A percentile compares a stretch with the other conserved stretches of the same genome.
phyloP scores from a whole-genome alignment of 108 stramenopile genomes.

The Asterionellopsis glacialis region DNA sequence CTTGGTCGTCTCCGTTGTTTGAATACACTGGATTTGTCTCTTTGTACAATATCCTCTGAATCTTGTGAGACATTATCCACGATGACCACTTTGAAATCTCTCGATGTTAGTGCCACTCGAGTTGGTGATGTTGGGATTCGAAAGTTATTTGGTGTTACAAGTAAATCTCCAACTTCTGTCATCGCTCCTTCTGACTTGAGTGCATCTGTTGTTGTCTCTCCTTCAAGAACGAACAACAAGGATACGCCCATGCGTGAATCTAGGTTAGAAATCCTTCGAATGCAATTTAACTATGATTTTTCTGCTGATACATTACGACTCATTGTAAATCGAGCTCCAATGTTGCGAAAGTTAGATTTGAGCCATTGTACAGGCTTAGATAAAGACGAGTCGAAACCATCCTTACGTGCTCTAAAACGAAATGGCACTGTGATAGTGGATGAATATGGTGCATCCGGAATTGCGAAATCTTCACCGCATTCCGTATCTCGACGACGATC shows the following conservation, averaged over 20 bases:
- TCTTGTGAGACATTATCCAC: not conserved
- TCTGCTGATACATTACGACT: not conserved
- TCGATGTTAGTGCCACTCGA: slow-evolving; percentile 3
- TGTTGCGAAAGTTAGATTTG: not conserved
- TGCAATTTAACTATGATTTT: slow-evolving; percentile 2
- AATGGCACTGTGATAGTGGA: not conserved
- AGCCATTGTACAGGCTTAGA: not conserved
- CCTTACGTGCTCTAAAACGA: not conserved
- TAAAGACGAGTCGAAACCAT: not conserved
- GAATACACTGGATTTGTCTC: slow-evolving; percentile 1
- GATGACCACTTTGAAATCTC: not conserved
- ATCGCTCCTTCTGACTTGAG: not conserved
- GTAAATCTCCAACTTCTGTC: not conserved
- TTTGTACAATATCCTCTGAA: slow-evolving; percentile 5
- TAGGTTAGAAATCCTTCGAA: not conserved
- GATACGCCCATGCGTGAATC: not conserved
- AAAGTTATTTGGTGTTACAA: not conserved
- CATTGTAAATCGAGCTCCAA: not conserved
- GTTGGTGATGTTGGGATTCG: slow-evolving; percentile 1
- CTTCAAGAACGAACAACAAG: not conserved
- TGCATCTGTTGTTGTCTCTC: not conserved
- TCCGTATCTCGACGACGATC: too few species aligned
- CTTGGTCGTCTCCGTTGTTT: not conserved
- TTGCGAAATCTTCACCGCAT: not conserved
- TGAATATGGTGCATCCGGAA: not conserved